These are phyloP conservation scores for Thelonectria olida DNA, from an alignment of 2,329 filamentous ascomycete genomes.

Conservation along the genomic window DNA sequence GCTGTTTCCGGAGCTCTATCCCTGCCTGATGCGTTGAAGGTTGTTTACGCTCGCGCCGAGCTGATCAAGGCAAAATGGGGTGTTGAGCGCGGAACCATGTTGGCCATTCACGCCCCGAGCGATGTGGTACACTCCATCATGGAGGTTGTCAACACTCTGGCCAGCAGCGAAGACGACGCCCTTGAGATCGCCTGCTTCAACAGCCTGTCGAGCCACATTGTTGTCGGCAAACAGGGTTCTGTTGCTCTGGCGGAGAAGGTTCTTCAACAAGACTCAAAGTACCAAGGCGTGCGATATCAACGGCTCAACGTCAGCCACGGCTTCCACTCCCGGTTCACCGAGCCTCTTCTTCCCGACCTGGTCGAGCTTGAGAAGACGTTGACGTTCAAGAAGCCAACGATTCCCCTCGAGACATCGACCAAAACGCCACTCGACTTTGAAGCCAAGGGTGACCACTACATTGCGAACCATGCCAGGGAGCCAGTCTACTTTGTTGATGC, in stretches of 20 bases:
- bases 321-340: slow-evolving; percentile 26
- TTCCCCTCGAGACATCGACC: slow-evolving; percentile 24
- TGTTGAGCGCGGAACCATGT: slow-evolving; percentile 47
- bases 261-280: slow-evolving; percentile 12
- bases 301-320: slow-evolving; percentile 25
- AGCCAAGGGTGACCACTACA: slow-evolving; percentile 1
- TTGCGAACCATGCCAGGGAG: slow-evolving; percentile 24
- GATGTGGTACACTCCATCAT: slow-evolving; percentile 20
- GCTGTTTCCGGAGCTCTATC: slow-evolving; percentile 44
- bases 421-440: neutral
- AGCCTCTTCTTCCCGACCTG: slow-evolving; percentile 19
- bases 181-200: slow-evolving; percentile 33
- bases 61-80: slow-evolving; percentile 46
- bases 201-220: slow-evolving; percentile 18
- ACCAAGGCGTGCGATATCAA: slow-evolving; percentile 18
- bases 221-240: slow-evolving; percentile 15
- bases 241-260: slow-evolving; percentile 15
- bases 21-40: slow-evolving; percentile 43
- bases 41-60: slow-evolving; percentile 42
- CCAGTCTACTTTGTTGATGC: slow-evolving; percentile 28
- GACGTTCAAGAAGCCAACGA: slow-evolving; percentile 13
- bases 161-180: slow-evolving; percentile 1
- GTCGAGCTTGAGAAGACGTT: slow-evolving; percentile 10
- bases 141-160: slow-evolving; percentile 6
- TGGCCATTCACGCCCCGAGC: slow-evolving; percentile 37